Percentiles rank a stretch among this genome's conserved stretches.
phyloP scores from a whole-genome alignment of 2,329 filamentous ascomycete species.

The Cladosporium sp. region DNA sequence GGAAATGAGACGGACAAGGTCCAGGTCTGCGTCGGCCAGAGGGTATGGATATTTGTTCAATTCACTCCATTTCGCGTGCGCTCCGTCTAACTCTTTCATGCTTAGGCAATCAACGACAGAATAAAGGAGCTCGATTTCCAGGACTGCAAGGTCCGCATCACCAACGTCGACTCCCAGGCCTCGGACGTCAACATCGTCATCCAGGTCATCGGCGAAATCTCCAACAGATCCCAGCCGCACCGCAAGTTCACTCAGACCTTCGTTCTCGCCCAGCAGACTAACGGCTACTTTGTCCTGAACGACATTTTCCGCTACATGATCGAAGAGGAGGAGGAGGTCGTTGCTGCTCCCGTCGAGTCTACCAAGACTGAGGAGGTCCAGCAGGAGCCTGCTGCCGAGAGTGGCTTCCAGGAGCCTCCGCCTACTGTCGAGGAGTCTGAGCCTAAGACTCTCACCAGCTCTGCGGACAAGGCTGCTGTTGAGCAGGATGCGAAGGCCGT shows the following conservation, averaged over 20 bases:
- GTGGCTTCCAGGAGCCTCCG: slow-evolving; percentile 38
- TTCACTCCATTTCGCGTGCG: too few species aligned
- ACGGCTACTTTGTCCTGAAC: slow-evolving; percentile 96
- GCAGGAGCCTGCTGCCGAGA: slow-evolving; percentile 26
- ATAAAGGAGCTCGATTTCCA: slow-evolving; percentile 92
- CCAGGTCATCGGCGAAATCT: slow-evolving; percentile 96
- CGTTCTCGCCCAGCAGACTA: slow-evolving; percentile 90
- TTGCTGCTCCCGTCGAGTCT: slow-evolving; percentile 39
- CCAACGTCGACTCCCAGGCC: slow-evolving; percentile 94
- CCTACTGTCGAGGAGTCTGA: slow-evolving; percentile 33
- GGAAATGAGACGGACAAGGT: slow-evolving; percentile 87
- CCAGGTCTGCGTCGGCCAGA: slow-evolving; percentile 78
- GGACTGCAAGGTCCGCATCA: slow-evolving; percentile 95
- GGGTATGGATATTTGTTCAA: too few species aligned
- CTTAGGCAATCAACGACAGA: slow-evolving; percentile 83
- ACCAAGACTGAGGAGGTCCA: slow-evolving; percentile 22
- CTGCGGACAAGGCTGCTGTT: slow-evolving; percentile 33
- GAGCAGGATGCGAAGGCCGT: slow-evolving; percentile 49
- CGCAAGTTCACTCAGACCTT: slow-evolving; percentile 98
- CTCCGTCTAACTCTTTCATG: slow-evolving; percentile 15
- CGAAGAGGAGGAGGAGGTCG: slow-evolving; percentile 69
- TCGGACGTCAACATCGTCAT: slow-evolving; percentile 93
- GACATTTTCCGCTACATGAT: slow-evolving; percentile 94
- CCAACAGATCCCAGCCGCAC: slow-evolving; percentile 84
- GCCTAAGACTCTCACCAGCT: slow-evolving; percentile 27